A percentile compares a stretch with the other conserved stretches of the same genome.
Evolutionary conservation across 2,329 filamentous ascomycete genomes (phyloP).

Genomic region (Xylariomycetidae sp.): DNA sequence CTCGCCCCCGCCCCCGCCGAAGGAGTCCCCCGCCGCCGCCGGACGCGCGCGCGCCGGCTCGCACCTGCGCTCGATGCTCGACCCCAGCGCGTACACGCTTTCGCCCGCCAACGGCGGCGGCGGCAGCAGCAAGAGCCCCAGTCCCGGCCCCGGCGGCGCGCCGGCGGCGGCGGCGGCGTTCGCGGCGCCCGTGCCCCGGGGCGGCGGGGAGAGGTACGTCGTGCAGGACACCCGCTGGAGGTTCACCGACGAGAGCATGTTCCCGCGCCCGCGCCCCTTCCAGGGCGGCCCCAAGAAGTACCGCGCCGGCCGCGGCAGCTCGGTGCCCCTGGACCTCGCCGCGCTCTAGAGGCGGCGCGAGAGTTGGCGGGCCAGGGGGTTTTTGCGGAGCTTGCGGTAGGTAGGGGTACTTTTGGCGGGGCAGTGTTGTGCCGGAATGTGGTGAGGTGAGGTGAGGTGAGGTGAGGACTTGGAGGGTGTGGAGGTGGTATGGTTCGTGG

Average conservation of each 20-base stretch:
- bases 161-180: too few species aligned
- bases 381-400: too few species aligned
- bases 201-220: conserved; percentile 36
- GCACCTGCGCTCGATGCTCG: conserved; percentile 56
- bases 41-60: conserved; percentile 36
- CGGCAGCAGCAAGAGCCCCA: conserved; percentile 39
- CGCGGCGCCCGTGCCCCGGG: conserved; percentile 12
- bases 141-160: conserved; percentile 29
- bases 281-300: conserved; percentile 70
- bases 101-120: conserved; percentile 50
- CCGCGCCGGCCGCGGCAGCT: conserved; percentile 85
- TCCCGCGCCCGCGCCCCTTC: conserved; percentile 83
- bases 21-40: conserved; percentile 21
- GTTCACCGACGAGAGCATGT: conserved; percentile 73
- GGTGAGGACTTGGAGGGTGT: too few species aligned
- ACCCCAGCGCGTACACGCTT: conserved; percentile 71
- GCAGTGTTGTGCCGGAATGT: too few species aligned
- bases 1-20: conserved; percentile 33
- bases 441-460: too few species aligned
- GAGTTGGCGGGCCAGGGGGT: too few species aligned
- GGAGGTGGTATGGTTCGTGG: too few species aligned
- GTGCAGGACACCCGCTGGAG: conserved; percentile 80
- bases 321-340: conserved; percentile 80
- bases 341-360: conserved; percentile 35
- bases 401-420: too few species aligned